A percentile compares a stretch with the other conserved stretches of the same genome.
These are phyloP conservation scores for Aspergillus puulaauensis DNA, from an alignment of 2,329 filamentous ascomycete genomes.

Conservation along the genomic window DNA sequence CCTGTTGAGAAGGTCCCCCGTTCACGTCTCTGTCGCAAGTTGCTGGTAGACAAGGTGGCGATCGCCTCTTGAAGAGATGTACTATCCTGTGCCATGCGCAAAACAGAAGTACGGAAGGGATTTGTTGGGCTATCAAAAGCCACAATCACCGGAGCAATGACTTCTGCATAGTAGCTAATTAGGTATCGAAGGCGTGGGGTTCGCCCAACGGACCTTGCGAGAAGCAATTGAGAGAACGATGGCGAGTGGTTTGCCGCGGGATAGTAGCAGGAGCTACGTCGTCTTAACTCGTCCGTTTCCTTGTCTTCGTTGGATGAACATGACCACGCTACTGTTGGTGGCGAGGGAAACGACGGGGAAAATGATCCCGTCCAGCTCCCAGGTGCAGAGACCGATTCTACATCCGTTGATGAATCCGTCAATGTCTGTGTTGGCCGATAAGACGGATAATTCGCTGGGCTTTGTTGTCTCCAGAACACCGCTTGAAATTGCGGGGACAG, in stretches of 20 bases:
- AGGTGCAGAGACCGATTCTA: not conserved
- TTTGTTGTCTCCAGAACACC: not conserved
- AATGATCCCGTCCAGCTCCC: not conserved
- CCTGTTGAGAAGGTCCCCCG: conserved; percentile 55
- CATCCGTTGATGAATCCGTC: not conserved
- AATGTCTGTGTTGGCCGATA: not conserved
- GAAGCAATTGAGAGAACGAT: conserved; percentile 37
- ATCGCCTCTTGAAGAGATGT: conserved; percentile 89
- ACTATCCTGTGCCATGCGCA: conserved; percentile 74
- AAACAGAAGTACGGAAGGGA: conserved; percentile 79
- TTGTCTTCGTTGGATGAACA: not conserved
- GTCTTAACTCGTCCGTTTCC: not conserved
- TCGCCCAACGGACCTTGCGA: conserved; percentile 54
- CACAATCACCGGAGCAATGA: conserved; percentile 88
- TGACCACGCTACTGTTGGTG: not conserved
- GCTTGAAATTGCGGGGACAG: not conserved
- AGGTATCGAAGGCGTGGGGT: conserved; percentile 81
- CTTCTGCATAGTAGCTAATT: conserved; percentile 90
- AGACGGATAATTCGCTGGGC: not conserved
- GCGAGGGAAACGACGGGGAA: conserved; percentile 1
- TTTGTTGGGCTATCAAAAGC: conserved; percentile 84
- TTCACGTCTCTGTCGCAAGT: conserved; percentile 75
- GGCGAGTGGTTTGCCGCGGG: conserved; percentile 26
- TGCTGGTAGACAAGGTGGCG: conserved; percentile 84
- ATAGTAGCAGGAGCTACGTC: conserved; percentile 5